phyloP scores from a whole-genome alignment of 129 eudicot genomes.

The Helianthus tuberosus region DNA sequence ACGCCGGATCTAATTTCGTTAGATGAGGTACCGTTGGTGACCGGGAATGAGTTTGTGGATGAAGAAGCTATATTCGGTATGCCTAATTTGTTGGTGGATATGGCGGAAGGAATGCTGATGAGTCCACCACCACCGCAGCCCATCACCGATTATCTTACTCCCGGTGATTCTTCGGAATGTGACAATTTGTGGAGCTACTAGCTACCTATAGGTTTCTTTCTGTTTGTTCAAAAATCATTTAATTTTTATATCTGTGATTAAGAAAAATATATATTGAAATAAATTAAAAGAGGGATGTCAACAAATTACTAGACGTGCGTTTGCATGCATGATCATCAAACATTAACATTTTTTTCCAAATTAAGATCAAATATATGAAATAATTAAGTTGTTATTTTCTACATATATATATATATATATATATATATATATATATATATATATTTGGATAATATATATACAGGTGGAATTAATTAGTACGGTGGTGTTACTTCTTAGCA shows the following conservation, averaged over 20 bases:
- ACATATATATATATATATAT: too few relatives aligned
- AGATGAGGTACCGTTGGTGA: background rate
- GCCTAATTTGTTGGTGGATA: conserved; percentile 52
- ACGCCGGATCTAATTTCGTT: background rate
- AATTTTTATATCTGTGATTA: too few relatives aligned
- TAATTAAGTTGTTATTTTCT: too few relatives aligned
- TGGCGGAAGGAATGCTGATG: conserved; percentile 66
- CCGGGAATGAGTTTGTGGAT: conserved; percentile 39
- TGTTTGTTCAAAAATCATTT: background rate
- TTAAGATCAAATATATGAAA: too few relatives aligned
- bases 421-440: too few relatives aligned
- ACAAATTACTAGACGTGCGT: too few relatives aligned
- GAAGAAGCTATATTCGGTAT: conserved; percentile 44
- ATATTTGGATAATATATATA: too few relatives aligned
- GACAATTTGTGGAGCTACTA: conserved; percentile 54
- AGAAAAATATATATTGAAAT: too few relatives aligned
- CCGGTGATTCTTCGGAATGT: conserved; percentile 37
- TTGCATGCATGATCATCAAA: too few relatives aligned
- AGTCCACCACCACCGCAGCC: conserved; percentile 53
- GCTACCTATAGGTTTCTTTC: background rate
- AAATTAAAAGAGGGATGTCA: too few relatives aligned
- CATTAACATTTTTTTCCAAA: too few relatives aligned
- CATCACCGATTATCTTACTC: conserved; percentile 26
- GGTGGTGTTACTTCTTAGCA: background rate
- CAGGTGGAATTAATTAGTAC: too few relatives aligned